These are phyloP conservation scores for Elymus sibiricus DNA, from an alignment of 176 grass and related monocot genomes.

Conservation along the genomic window DNA sequence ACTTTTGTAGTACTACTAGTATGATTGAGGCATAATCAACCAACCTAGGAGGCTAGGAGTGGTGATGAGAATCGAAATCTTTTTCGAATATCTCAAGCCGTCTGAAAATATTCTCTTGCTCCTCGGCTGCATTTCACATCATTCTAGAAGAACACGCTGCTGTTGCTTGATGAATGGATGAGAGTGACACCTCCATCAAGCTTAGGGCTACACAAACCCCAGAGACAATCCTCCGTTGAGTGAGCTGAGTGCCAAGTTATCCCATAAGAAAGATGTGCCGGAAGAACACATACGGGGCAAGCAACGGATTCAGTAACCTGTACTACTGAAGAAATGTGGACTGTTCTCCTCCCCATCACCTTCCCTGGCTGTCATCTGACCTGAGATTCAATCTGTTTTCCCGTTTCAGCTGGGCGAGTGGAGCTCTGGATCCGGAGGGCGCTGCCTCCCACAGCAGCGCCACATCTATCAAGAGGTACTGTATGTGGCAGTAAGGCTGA, in stretches of 20 bases:
- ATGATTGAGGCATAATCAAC: slow-evolving; percentile 15
- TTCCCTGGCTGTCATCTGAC: slow-evolving; percentile 22
- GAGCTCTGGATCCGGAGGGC: slow-evolving; percentile 84
- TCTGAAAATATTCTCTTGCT: neutral
- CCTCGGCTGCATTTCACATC: neutral
- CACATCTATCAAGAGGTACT: slow-evolving; percentile 89
- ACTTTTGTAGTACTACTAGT: too few species aligned
- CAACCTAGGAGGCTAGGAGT: neutral
- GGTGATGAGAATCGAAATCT: neutral
- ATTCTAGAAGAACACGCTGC: neutral
- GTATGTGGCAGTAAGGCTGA: neutral
- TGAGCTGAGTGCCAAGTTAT: slow-evolving; percentile 20
- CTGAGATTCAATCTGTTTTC: neutral
- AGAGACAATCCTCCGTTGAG: neutral
- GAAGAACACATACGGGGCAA: neutral
- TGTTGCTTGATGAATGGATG: neutral
- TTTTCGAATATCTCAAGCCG: slow-evolving; percentile 3
- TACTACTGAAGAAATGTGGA: slow-evolving; percentile 7
- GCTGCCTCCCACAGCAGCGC: slow-evolving; percentile 45
- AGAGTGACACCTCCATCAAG: neutral
- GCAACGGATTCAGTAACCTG: slow-evolving; percentile 15
- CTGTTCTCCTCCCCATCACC: neutral
- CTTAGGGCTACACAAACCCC: neutral
- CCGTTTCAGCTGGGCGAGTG: slow-evolving; percentile 92
- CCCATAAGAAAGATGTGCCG: neutral